These are phyloP conservation scores for Graphilbum ipis-grandicollis DNA, from an alignment of 2,329 filamentous ascomycete species.

Conservation along the genomic window DNA sequence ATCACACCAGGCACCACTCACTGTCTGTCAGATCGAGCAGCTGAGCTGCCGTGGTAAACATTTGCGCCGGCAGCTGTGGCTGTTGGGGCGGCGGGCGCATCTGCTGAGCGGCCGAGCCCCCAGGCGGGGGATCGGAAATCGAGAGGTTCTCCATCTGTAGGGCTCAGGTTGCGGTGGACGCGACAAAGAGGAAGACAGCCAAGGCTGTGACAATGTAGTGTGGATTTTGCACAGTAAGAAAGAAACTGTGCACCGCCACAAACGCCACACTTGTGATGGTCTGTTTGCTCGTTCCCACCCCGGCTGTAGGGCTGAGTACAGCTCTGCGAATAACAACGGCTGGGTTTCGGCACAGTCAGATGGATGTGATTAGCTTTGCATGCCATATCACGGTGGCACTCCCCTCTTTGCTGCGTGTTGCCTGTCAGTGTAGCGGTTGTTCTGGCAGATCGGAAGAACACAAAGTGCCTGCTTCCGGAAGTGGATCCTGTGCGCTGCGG, in stretches of 20 bases:
- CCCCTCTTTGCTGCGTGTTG: no score
- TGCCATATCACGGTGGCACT: no score
- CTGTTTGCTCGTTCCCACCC: background rate
- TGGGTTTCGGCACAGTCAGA: no score
- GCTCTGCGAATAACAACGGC: no score
- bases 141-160: conserved; percentile 18
- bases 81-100: conserved; percentile 25
- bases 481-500: background rate
- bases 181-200: no score
- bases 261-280: background rate
- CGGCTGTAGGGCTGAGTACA: no score
- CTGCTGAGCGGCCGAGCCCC: conserved; percentile 11
- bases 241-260: conserved; percentile 1
- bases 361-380: no score
- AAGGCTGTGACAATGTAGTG: background rate
- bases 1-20: conserved; percentile 28
- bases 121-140: conserved; percentile 14
- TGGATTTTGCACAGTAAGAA: conserved; percentile 1
- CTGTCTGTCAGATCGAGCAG: conserved; percentile 93
- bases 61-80: conserved; percentile 69
- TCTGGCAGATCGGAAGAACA: background rate
- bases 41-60: conserved; percentile 96
- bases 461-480: background rate
- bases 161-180: no score
- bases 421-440: no score